Percentiles rank a stretch among this genome's conserved stretches.
These are phyloP conservation scores for Leccinellum albellum DNA, from an alignment of 768 basidiomycete genomes.

Conservation along the genomic window DNA sequence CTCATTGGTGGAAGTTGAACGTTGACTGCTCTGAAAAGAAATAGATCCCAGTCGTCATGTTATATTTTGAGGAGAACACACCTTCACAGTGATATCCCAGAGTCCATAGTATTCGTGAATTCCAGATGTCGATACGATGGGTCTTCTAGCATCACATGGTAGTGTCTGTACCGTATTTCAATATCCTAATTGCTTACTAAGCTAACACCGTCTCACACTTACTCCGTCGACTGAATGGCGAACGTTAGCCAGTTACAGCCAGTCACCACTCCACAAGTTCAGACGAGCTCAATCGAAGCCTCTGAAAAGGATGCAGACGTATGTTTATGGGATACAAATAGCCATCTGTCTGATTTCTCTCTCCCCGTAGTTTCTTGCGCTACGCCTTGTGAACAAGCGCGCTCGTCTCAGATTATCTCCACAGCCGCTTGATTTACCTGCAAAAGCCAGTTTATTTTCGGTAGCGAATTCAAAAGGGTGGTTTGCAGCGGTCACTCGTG, in stretches of 20 bases:
- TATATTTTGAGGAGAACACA: background rate
- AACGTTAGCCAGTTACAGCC: slow-evolving; percentile 33
- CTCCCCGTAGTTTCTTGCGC: slow-evolving; percentile 35
- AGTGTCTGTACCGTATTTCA: too few relatives aligned
- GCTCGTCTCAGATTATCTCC: slow-evolving; percentile 62
- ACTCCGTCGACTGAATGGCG: slow-evolving; percentile 13
- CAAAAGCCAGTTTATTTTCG: slow-evolving; percentile 53
- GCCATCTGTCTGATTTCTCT: background rate
- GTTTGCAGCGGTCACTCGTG: slow-evolving; percentile 60
- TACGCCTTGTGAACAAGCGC: slow-evolving; percentile 52
- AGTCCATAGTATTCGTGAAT: too few relatives aligned
- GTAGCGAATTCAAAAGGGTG: slow-evolving; percentile 59
- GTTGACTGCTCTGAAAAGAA: too few relatives aligned
- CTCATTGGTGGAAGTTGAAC: too few relatives aligned
- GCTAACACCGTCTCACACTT: background rate
- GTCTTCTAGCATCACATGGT: too few relatives aligned
- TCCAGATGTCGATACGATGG: too few relatives aligned
- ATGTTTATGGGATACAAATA: slow-evolving; percentile 1
- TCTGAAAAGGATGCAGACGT: slow-evolving; percentile 32
- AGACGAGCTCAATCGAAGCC: slow-evolving; percentile 23
- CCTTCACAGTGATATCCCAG: background rate
- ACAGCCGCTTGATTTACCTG: slow-evolving; percentile 41
- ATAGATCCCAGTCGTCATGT: too few relatives aligned
- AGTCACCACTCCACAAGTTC: slow-evolving; percentile 18
- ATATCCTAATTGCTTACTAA: background rate